A percentile compares a stretch with the other conserved stretches of the same genome.
Evolutionary conservation across 257 asterid species (phyloP).

Genomic region (Penstemon barbatus): DNA sequence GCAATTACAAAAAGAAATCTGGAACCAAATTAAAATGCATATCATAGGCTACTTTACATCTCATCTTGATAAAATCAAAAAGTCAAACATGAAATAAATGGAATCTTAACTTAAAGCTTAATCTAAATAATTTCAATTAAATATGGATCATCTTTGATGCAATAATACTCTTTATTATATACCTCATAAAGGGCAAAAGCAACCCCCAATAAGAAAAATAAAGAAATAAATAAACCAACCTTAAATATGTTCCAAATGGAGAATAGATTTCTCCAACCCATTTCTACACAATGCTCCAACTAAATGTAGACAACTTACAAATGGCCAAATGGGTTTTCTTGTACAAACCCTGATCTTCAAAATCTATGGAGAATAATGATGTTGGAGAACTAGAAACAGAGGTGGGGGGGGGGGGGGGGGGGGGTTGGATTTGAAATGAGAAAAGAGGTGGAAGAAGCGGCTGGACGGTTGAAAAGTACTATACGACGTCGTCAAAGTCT

Average conservation of each 20-base stretch:
- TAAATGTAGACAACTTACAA: no score
- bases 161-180: background rate
- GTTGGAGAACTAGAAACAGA: no score
- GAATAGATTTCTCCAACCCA: constrained; percentile 56
- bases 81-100: constrained; percentile 10
- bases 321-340: no score
- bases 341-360: no score
- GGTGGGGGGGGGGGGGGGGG: no score
- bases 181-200: background rate
- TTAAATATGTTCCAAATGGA: constrained; percentile 55
- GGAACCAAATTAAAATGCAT: constrained; percentile 13
- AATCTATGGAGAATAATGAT: no score
- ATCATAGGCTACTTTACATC: constrained; percentile 12
- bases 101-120: constrained; percentile 13
- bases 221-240: constrained; percentile 42
- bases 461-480: no score
- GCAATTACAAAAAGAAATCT: background rate
- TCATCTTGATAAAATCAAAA: constrained; percentile 1
- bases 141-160: constrained; percentile 13
- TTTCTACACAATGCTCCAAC: constrained; percentile 22
- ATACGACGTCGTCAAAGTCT: no score
- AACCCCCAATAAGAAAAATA: background rate
- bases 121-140: constrained; percentile 6
- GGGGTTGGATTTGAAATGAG: no score
- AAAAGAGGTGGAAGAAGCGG: no score